Evolutionary conservation across 1,284 basidiomycete species (phyloP).

Genomic region (Moesziomyces sp.): DNA sequence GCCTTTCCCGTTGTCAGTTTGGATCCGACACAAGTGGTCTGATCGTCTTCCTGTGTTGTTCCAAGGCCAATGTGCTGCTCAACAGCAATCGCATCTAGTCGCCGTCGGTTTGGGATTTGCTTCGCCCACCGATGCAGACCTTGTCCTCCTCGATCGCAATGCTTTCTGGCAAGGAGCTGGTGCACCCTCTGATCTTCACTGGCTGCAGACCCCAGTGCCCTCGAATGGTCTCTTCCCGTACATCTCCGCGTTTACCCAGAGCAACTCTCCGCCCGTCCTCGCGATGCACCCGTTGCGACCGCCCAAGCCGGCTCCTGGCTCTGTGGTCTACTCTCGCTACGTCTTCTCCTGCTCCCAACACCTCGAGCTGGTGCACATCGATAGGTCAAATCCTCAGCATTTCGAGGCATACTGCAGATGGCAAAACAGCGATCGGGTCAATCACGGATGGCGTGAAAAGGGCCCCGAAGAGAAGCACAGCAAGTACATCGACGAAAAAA

Average conservation of each 20-base stretch:
- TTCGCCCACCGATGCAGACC: constrained; percentile 19
- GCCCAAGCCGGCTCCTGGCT: constrained; percentile 71
- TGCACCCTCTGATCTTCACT: constrained; percentile 69
- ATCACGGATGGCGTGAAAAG: constrained; percentile 72
- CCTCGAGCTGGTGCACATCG: constrained; percentile 71
- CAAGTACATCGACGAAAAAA: constrained; percentile 69
- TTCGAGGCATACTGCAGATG: constrained; percentile 72
- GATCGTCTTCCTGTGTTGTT: constrained; percentile 22
- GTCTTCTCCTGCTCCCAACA: constrained; percentile 70
- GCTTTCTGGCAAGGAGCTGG: constrained; percentile 74
- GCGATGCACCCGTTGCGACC: constrained; percentile 73
- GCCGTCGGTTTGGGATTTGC: constrained; percentile 30
- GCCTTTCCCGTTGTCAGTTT: constrained; percentile 17
- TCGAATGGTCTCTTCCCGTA: constrained; percentile 68
- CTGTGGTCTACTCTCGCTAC: constrained; percentile 72
- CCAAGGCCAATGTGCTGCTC: background rate
- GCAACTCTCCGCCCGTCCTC: constrained; percentile 71
- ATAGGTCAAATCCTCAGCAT: constrained; percentile 69
- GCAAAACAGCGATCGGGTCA: constrained; percentile 73
- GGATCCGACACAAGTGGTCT: constrained; percentile 38
- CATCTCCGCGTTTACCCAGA: constrained; percentile 70
- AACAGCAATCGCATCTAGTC: constrained; percentile 10
- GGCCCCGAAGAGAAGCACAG: constrained; percentile 72
- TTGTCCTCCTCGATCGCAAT: constrained; percentile 70
- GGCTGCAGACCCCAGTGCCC: constrained; percentile 58